These are phyloP conservation scores for Turnera subulata DNA, from an alignment of 345 rosid species.

Conservation along the genomic window DNA sequence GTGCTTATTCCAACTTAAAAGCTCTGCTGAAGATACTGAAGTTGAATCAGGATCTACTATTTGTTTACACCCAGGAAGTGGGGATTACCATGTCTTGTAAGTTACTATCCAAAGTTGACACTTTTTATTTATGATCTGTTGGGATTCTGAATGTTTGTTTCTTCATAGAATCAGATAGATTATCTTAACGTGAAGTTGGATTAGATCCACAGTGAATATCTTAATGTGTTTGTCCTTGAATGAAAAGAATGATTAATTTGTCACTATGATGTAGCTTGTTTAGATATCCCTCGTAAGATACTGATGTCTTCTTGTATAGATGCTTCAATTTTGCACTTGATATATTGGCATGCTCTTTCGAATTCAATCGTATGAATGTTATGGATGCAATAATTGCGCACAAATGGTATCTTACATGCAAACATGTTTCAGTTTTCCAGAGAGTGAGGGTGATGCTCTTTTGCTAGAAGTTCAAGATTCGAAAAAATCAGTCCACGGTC, in stretches of 20 bases:
- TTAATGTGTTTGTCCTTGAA: too few relatives aligned
- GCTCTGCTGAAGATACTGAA: conserved; percentile 57
- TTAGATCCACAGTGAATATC: too few relatives aligned
- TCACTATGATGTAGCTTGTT: neutral
- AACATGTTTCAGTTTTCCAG: conserved; percentile 63
- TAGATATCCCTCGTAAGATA: neutral
- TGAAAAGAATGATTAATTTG: too few relatives aligned
- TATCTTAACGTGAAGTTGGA: too few relatives aligned
- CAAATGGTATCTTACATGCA: conserved; percentile 11
- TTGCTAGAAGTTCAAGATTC: conserved; percentile 75
- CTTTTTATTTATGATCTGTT: neutral
- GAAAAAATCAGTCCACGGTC: conserved; percentile 66
- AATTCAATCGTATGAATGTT: too few relatives aligned
- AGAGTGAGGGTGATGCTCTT: conserved; percentile 77
- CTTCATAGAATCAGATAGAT: too few relatives aligned
- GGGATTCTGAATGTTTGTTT: neutral
- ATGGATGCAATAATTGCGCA: too few relatives aligned
- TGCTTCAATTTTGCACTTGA: neutral
- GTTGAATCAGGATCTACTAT: conserved; percentile 49
- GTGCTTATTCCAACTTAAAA: conserved; percentile 83
- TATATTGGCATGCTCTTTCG: neutral
- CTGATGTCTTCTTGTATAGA: neutral
- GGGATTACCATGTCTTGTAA: conserved; percentile 90
- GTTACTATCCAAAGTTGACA: conserved; percentile 20
- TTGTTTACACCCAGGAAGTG: conserved; percentile 81